phyloP scores from a whole-genome alignment of 2,329 filamentous ascomycete genomes.

The Teratosphaeria gauchensis region DNA sequence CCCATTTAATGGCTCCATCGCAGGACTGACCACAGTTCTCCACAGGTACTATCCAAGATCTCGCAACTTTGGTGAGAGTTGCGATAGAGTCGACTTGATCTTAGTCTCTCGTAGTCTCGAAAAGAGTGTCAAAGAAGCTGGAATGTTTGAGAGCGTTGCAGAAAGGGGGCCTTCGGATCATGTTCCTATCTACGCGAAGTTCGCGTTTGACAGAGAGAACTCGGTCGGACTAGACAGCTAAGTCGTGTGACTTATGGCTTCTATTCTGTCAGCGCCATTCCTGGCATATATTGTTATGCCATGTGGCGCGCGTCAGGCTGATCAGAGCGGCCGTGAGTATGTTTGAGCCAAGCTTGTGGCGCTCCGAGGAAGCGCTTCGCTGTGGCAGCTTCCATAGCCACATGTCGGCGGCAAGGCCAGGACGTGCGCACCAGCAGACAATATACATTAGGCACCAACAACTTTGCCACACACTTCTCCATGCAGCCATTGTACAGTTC shows the following conservation, averaged over 20 bases:
- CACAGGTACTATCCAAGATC: constrained; percentile 41
- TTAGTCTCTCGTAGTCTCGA: constrained; percentile 34
- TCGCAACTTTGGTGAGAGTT: constrained; percentile 39
- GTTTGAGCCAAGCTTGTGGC: background rate
- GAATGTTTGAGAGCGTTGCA: constrained; percentile 31
- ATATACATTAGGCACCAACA: too few relatives aligned
- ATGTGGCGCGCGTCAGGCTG: background rate
- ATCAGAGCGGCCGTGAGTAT: background rate
- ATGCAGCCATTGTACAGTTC: too few relatives aligned
- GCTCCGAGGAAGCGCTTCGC: too few relatives aligned
- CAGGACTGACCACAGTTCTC: background rate
- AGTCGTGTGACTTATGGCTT: background rate
- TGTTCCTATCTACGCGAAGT: constrained; percentile 38
- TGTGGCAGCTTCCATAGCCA: background rate
- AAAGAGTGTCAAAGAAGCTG: constrained; percentile 27
- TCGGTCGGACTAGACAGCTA: background rate
- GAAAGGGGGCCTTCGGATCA: constrained; percentile 47
- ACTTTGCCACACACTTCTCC: too few relatives aligned
- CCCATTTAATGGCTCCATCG: background rate
- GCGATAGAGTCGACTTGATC: constrained; percentile 46
- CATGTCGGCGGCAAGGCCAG: background rate
- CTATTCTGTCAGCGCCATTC: background rate
- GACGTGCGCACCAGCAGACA: too few relatives aligned
- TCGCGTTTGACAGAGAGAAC: constrained; percentile 6
- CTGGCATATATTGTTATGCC: background rate